A percentile compares a stretch with the other conserved stretches of the same genome.
Conservation (phyloP, 768 basidiomycete genomes). For the Suillus spraguei region DNA sequence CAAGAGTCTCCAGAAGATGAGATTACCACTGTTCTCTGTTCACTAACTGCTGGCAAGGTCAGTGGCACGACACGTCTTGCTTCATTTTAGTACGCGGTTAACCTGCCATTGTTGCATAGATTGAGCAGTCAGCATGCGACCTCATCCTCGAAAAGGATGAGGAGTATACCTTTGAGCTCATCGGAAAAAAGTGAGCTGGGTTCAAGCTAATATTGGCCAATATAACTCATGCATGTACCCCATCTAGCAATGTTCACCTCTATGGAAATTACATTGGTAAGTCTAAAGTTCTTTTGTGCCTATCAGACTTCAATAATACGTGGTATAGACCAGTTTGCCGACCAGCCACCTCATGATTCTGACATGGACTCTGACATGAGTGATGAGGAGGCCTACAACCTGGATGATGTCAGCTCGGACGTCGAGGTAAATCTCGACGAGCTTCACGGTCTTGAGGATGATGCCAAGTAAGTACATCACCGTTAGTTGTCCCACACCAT, state of each 20-base stretch:
- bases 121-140: slow-evolving; percentile 75
- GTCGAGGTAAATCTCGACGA: slow-evolving; percentile 74
- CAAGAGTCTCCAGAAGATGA: slow-evolving; percentile 40
- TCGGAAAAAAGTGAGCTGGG: slow-evolving; percentile 76
- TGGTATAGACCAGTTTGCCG: slow-evolving; percentile 52
- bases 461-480: slow-evolving; percentile 42
- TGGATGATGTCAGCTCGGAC: slow-evolving; percentile 82
- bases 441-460: slow-evolving; percentile 46
- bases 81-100: neutral
- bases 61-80: slow-evolving; percentile 19
- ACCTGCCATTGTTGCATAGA: slow-evolving; percentile 42
- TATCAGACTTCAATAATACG: slow-evolving; percentile 9
- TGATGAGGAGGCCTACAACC: slow-evolving; percentile 58
- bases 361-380: slow-evolving; percentile 43
- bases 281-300: slow-evolving; percentile 16
- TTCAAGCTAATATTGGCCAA: slow-evolving; percentile 3
- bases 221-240: slow-evolving; percentile 3
- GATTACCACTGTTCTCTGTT: slow-evolving; percentile 66
- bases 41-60: slow-evolving; percentile 84
- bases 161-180: slow-evolving; percentile 66
- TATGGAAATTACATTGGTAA: slow-evolving; percentile 85
- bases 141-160: slow-evolving; percentile 69
- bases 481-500: neutral
- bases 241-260: slow-evolving; percentile 66
- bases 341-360: slow-evolving; percentile 51